Conservation (phyloP, 2,329 filamentous ascomycete genomes). For the Aspergillus sp. region DNA sequence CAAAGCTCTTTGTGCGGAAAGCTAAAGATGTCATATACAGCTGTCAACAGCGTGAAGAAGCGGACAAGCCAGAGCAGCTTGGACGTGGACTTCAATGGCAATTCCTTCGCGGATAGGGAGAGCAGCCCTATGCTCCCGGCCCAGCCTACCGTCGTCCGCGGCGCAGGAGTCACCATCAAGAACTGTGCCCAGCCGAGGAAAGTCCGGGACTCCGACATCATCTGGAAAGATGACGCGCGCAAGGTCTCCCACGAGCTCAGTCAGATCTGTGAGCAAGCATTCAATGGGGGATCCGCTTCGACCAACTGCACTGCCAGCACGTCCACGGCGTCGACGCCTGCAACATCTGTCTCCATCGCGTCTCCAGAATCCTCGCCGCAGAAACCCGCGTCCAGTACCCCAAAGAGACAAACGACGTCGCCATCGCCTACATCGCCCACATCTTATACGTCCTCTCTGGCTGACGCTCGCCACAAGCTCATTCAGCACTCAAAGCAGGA, state of each 20-base stretch:
- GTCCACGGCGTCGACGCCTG: slow-evolving; percentile 49
- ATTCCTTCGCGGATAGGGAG: slow-evolving; percentile 23
- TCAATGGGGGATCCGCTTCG: slow-evolving; percentile 66
- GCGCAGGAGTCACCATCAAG: slow-evolving; percentile 28
- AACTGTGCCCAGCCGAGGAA: slow-evolving; percentile 40
- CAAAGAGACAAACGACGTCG: slow-evolving; percentile 42
- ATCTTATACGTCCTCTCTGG: slow-evolving; percentile 53
- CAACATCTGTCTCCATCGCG: slow-evolving; percentile 43
- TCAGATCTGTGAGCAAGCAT: slow-evolving; percentile 88
- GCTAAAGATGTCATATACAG: slow-evolving; percentile 14
- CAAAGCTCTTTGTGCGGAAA: slow-evolving; percentile 26
- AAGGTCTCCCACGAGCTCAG: slow-evolving; percentile 83
- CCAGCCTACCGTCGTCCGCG: slow-evolving; percentile 38
- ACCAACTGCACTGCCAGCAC: slow-evolving; percentile 47
- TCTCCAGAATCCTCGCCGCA: slow-evolving; percentile 27
- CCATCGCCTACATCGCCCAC: slow-evolving; percentile 45
- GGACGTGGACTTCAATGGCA: slow-evolving; percentile 13
- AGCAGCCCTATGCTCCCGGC: slow-evolving; percentile 42
- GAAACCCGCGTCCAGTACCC: slow-evolving; percentile 14
- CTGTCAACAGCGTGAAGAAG: slow-evolving; percentile 22
- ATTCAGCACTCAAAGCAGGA: slow-evolving; percentile 50
- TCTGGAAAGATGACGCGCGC: slow-evolving; percentile 73
- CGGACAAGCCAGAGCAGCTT: slow-evolving; percentile 27
- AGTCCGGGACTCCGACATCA: slow-evolving; percentile 44
- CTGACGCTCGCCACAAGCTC: slow-evolving; percentile 58